Conservation (phyloP, 768 basidiomycete genomes). For the Serendipita sp. region DNA sequence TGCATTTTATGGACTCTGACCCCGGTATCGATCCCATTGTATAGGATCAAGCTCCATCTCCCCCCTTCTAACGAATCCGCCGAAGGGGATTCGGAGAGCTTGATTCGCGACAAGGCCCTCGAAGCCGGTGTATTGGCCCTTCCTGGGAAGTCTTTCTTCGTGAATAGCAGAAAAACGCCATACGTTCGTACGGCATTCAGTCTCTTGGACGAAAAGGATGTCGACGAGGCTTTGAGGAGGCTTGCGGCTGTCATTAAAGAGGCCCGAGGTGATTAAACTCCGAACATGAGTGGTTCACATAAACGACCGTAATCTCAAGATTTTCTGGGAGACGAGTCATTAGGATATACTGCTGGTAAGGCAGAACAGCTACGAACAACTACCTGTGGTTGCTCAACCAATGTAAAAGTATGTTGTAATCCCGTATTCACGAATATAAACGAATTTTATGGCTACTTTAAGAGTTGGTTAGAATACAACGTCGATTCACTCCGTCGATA, state of each 20-base stretch:
- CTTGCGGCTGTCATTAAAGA: slow-evolving; percentile 27
- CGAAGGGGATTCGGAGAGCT: slow-evolving; percentile 48
- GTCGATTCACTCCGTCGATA: background rate
- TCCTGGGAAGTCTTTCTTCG: slow-evolving; percentile 70
- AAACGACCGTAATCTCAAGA: too few species aligned
- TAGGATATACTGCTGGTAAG: too few species aligned
- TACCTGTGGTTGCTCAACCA: slow-evolving; percentile 7
- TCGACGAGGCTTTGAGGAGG: slow-evolving; percentile 55
- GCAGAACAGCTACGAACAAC: slow-evolving; percentile 13
- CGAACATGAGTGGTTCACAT: background rate
- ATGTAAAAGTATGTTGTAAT: too few species aligned
- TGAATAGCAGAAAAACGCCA: slow-evolving; percentile 46
- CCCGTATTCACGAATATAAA: background rate
- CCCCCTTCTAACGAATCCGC: slow-evolving; percentile 15
- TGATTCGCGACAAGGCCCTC: slow-evolving; percentile 62
- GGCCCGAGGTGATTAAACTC: background rate
- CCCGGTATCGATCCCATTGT: too few species aligned
- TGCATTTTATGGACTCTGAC: slow-evolving; percentile 3
- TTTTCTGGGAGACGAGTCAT: too few species aligned
- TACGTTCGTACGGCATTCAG: slow-evolving; percentile 79
- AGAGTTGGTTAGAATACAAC: too few species aligned
- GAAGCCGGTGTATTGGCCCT: slow-evolving; percentile 76
- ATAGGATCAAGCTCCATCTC: slow-evolving; percentile 55
- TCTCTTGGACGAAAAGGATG: slow-evolving; percentile 42
- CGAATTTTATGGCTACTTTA: background rate